Conservation (phyloP, 1,284 basidiomycete species). For the Puccinia novopanici region DNA sequence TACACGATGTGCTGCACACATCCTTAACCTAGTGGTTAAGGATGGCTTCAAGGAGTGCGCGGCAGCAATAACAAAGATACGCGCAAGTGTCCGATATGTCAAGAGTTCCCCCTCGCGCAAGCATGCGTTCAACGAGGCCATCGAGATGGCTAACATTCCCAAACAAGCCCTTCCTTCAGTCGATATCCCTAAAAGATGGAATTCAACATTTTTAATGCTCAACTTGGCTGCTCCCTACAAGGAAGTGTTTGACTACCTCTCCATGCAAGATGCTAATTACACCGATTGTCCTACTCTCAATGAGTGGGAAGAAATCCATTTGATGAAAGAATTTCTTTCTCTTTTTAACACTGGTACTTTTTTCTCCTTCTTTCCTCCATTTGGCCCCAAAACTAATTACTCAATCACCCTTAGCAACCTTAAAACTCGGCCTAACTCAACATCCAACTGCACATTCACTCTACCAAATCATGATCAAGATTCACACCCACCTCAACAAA, state of each 20-base stretch:
- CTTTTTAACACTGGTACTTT: too few species aligned
- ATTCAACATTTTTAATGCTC: too few species aligned
- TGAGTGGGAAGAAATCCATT: too few species aligned
- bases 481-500: not conserved
- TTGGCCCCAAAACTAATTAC: too few species aligned
- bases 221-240: too few species aligned
- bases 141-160: not conserved
- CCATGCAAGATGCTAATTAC: too few species aligned
- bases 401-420: not conserved
- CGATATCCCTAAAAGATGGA: not conserved
- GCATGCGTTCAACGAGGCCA: not conserved
- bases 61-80: not conserved
- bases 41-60: not conserved
- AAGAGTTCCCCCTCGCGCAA: not conserved
- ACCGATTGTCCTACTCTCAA: too few species aligned
- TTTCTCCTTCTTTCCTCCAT: too few species aligned
- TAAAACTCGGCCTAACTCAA: not conserved
- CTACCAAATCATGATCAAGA: not conserved
- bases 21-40: not conserved
- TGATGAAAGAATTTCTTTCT: too few species aligned
- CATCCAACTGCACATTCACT: not conserved
- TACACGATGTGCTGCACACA: not conserved
- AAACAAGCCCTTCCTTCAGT: not conserved
- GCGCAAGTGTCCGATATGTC: not conserved
- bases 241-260: too few species aligned